These are phyloP conservation scores for Aureobasidium pullulans DNA, from an alignment of 2,329 filamentous ascomycete genomes.

Conservation along the genomic window DNA sequence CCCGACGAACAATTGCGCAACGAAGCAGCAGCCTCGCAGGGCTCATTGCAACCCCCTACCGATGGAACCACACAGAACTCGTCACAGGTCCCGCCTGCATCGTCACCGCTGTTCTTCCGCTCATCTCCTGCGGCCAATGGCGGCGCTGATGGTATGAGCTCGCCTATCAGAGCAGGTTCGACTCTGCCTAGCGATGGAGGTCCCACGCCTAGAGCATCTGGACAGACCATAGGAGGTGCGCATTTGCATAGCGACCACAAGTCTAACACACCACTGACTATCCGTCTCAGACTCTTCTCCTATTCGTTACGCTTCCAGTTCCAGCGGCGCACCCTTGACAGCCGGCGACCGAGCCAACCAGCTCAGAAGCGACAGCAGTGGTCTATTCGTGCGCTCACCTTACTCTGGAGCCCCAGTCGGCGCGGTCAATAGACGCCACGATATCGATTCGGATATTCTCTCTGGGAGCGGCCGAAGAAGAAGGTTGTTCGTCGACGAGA, in stretches of 20 bases:
- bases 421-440: slow-evolving; percentile 64
- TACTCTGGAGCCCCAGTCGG: slow-evolving; percentile 45
- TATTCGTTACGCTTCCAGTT: slow-evolving; percentile 83
- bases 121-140: slow-evolving; percentile 49
- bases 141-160: slow-evolving; percentile 38
- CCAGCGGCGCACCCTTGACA: slow-evolving; percentile 47
- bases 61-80: slow-evolving; percentile 39
- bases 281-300: slow-evolving; percentile 70
- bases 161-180: slow-evolving; percentile 36
- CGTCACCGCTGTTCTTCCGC: slow-evolving; percentile 74
- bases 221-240: slow-evolving; percentile 56
- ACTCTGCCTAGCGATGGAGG: slow-evolving; percentile 49
- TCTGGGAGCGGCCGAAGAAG: slow-evolving; percentile 45
- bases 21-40: slow-evolving; percentile 33
- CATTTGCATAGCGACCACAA: background rate
- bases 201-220: slow-evolving; percentile 63
- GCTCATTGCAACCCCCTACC: slow-evolving; percentile 33
- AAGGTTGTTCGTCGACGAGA: slow-evolving; percentile 57
- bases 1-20: slow-evolving; percentile 37
- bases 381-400: slow-evolving; percentile 69
- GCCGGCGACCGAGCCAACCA: slow-evolving; percentile 57
- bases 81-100: slow-evolving; percentile 39
- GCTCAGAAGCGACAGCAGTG: slow-evolving; percentile 74
- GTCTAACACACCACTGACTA: slow-evolving; percentile 17
- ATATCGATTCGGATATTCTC: slow-evolving; percentile 76